Percentiles rank a stretch among this genome's conserved stretches.
Conservation (phyloP, 2,329 filamentous ascomycete genomes). For the Fusarium neocosmosporiellum region DNA sequence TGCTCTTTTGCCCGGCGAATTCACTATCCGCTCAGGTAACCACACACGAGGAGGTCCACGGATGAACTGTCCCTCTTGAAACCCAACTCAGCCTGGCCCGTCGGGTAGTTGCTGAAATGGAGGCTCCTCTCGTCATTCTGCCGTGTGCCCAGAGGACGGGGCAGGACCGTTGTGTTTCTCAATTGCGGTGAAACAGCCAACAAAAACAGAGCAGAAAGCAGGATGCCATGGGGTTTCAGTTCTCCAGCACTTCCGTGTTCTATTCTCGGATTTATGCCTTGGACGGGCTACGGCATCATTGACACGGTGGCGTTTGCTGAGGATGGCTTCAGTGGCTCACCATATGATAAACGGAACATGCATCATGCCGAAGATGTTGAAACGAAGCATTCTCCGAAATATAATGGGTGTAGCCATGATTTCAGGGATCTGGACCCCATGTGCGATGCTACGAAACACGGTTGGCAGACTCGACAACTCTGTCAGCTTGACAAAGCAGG, state of each 20-base stretch:
- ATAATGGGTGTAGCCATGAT: background rate
- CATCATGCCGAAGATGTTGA: constrained; percentile 19
- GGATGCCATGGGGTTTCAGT: background rate
- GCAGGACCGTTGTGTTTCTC: background rate
- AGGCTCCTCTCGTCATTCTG: constrained; percentile 2
- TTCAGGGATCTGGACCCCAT: background rate
- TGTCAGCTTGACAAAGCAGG: constrained; percentile 38
- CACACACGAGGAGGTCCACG: background rate
- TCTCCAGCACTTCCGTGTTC: background rate
- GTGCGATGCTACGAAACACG: background rate
- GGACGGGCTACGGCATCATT: constrained; percentile 2
- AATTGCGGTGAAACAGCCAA: constrained; percentile 13
- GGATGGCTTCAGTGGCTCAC: background rate
- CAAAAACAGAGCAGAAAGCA: background rate
- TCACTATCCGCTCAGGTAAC: background rate
- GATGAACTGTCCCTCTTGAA: background rate
- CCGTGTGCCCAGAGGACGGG: background rate
- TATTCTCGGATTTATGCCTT: background rate
- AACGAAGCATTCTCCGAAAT: constrained; percentile 1
- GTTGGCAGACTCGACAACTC: constrained; percentile 14
- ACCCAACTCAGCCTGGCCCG: background rate
- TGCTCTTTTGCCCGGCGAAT: background rate
- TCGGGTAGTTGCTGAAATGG: constrained; percentile 14
- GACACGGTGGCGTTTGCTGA: constrained; percentile 6
- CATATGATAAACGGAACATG: constrained; percentile 1